Percentiles rank a stretch among this genome's conserved stretches.
Conservation (phyloP, 2,329 filamentous ascomycete species). For the Geosmithia putterillii region DNA sequence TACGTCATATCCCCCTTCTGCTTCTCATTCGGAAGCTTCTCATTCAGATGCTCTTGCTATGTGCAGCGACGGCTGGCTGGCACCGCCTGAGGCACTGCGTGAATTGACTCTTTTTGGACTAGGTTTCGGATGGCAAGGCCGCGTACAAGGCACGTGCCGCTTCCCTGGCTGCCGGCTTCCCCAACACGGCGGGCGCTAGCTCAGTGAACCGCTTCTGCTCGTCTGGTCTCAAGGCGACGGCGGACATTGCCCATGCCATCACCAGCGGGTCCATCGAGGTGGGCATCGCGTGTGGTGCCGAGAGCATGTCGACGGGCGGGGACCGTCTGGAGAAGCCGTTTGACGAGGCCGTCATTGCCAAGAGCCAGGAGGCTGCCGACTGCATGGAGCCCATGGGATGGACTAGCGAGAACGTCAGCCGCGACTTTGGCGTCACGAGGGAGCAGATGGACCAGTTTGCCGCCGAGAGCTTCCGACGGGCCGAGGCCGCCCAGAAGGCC, state of each 20-base stretch:
- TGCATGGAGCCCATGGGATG: slow-evolving; percentile 96
- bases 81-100: too few species aligned
- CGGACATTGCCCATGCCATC: slow-evolving; percentile 90
- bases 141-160: slow-evolving; percentile 87
- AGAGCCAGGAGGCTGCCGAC: slow-evolving; percentile 67
- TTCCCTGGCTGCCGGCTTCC: slow-evolving; percentile 81
- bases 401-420: slow-evolving; percentile 90
- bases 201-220: slow-evolving; percentile 95
- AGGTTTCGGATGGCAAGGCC: slow-evolving; percentile 76
- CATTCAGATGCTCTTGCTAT: background rate
- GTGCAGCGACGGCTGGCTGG: too few species aligned
- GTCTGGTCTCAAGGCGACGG: slow-evolving; percentile 86
- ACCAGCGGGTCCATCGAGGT: slow-evolving; percentile 67
- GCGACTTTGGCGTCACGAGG: slow-evolving; percentile 75
- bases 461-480: slow-evolving; percentile 75
- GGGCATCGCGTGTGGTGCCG: slow-evolving; percentile 78
- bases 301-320: slow-evolving; percentile 70
- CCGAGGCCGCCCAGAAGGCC: slow-evolving; percentile 80
- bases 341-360: slow-evolving; percentile 58
- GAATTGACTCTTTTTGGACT: slow-evolving; percentile 6
- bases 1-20: slow-evolving; percentile 26
- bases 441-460: slow-evolving; percentile 77
- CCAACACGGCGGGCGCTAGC: slow-evolving; percentile 73
- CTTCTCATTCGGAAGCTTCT: background rate
- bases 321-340: slow-evolving; percentile 63